Percentiles rank a stretch among this genome's conserved stretches.
Evolutionary conservation across 352 stramenopile genomes (phyloP).

Genomic region (Pythium chondricola): DNA sequence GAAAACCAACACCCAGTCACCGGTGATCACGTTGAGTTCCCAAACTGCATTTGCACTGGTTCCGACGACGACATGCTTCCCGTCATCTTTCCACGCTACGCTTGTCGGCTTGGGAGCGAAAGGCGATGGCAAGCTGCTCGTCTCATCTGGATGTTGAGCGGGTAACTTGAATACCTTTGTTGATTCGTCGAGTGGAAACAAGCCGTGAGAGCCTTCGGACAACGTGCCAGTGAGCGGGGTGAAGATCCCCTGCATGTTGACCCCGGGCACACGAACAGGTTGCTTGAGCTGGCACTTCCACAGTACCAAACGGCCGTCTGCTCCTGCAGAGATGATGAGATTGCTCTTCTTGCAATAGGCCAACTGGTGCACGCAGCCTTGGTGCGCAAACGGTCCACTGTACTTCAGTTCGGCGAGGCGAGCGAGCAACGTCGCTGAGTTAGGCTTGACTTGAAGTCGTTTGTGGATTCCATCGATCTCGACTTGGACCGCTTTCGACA

Average conservation of each 20-base stretch:
- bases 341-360: constrained; percentile 50
- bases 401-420: constrained; percentile 48
- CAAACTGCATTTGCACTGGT: constrained; percentile 60
- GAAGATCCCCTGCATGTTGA: constrained; percentile 51
- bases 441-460: constrained; percentile 37
- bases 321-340: constrained; percentile 45
- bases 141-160: constrained; percentile 25
- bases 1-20: constrained; percentile 48
- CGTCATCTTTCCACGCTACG: constrained; percentile 51
- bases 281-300: constrained; percentile 53
- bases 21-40: constrained; percentile 38
- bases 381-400: constrained; percentile 39
- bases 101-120: constrained; percentile 49
- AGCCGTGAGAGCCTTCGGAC: constrained; percentile 40
- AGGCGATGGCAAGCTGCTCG: background rate
- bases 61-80: constrained; percentile 37
- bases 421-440: constrained; percentile 31
- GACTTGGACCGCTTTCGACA: constrained; percentile 39
- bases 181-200: constrained; percentile 28
- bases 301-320: constrained; percentile 40
- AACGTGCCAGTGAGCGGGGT: constrained; percentile 40
- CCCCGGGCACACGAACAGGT: constrained; percentile 44
- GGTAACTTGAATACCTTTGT: constrained; percentile 36
- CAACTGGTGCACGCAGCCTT: constrained; percentile 35
- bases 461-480: constrained; percentile 56